Evolutionary conservation across 768 basidiomycete genomes (phyloP), one percentile per base, ranked within the genome.

Genomic region (Serendipita vermifera): DNA sequence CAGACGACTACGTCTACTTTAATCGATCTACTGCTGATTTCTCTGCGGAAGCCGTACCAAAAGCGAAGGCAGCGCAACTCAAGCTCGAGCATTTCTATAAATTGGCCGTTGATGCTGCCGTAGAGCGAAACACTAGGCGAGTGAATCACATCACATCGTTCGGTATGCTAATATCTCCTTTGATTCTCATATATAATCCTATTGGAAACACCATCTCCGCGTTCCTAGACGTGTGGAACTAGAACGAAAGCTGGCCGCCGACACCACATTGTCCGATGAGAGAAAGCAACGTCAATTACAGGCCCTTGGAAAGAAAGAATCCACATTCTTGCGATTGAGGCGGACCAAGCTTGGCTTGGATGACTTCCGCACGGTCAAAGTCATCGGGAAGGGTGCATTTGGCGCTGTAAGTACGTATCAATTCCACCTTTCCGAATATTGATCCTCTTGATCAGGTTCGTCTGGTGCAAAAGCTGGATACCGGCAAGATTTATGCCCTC

Each of bases 301-400:
- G 55, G 83, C 87, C 62, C 76, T 88, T 29, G 91, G 90, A 20
- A 85, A 83, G 71, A 87, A 87, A 63, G 91, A 94, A 69, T 83
- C 82, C 2, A 85, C 84, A 3, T 97, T 84, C 68, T 77, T 99
- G 58, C 81, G 96, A 5, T 75, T 97, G 54, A 77, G 84, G 56
- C 75, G 94, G 53, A 97, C 96, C 27, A 87, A 87, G 64, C 76
- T 99, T 11, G 90, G 92, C 2, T 72, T 97, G 57, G 82, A 85
- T 59, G 86, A 98, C 69, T 99, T 99, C 72, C 75, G 84, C 61
- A 98, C 94, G 3, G 90, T 99, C 64, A 98, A 98, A 68, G 91
- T 99, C 40, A 99, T 99, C 62, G 96, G 96, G 20, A 97, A 97
- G 71, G 96, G 96, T 60, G 96, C 96, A 15, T 99, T 99, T 64